Evolutionary conservation across 176 grass and related monocot species (phyloP), one percentile per base, ranked within the genome.

Genomic region (Miscanthus lutarioriparius): DNA sequence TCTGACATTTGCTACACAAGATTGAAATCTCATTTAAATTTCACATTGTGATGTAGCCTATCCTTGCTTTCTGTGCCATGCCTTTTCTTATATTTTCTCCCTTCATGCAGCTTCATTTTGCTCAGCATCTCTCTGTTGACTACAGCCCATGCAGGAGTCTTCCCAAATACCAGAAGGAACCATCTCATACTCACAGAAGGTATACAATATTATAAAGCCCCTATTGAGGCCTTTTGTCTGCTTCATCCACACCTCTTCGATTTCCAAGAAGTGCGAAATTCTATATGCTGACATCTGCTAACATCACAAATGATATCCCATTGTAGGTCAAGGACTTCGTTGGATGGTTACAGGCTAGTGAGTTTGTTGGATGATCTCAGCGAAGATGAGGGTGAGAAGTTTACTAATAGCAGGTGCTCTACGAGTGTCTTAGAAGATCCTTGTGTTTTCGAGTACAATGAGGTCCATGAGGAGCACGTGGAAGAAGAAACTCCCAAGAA

Each of bases 21-120:
- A 70, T 38, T 30, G 10, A 53, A 27, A 77, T 61, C 45, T 13
- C 19, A 37, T 69, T 62, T 56, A 17, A 12, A 40, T 25, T 28
- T 70, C 7, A 6, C 11, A 61, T 10, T 72, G 36, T 39, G 39
- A 64, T 81, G 15, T 38, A 62, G 8, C 22, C 47, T 45, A 26
- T 72, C 27, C 47, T n/a, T 35, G 25, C 40, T 79, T 84, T 61
- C 14, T 10, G 59, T 72, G 23, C 23, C 70, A 70, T 84, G 28
- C 17, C 20, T 48, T 62, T 43, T 59, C 61, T 40, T 80, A 47
- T 75, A 32, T 33, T 61, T 64, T 68, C 66, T 83, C 48, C 40
- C 63, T 77, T 80, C 32, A 22, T 74, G 83, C 87, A 98, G 96
- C 91, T 98, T 76, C 75, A 91, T 85, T 98, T 98, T 85, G 74